Percentiles rank a stretch among this genome's conserved stretches.
Conservation (phyloP, 2,329 filamentous ascomycete species). For the Penicillium palitans region DNA sequence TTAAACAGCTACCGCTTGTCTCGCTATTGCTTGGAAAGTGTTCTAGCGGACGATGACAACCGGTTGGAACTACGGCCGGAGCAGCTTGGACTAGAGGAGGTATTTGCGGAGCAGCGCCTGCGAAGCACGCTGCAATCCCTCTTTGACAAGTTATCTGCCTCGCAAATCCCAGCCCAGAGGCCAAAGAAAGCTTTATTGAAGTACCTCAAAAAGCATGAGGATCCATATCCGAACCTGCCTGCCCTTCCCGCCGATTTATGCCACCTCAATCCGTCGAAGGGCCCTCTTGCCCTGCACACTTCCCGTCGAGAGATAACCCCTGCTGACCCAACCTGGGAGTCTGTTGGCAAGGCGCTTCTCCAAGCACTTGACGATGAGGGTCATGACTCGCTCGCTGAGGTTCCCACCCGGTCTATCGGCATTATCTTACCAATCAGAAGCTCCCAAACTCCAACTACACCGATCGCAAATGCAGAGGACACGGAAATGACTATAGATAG, state of each 20-base stretch:
- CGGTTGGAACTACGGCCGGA: conserved; percentile 54
- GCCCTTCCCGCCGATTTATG: conserved; percentile 33
- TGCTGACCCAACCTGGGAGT: conserved; percentile 46
- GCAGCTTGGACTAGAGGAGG: conserved; percentile 60
- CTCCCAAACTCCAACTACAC: conserved; percentile 25
- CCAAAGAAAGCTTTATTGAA: conserved; percentile 54
- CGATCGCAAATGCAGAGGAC: conserved; percentile 19
- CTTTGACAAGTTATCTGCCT: conserved; percentile 56
- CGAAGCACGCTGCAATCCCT: conserved; percentile 51
- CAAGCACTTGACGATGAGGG: conserved; percentile 46
- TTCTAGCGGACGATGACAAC: conserved; percentile 62
- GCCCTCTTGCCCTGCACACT: conserved; percentile 40
- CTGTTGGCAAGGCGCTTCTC: conserved; percentile 51
- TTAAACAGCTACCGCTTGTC: conserved; percentile 60
- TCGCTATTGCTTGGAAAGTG: conserved; percentile 64
- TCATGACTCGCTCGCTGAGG: conserved; percentile 26
- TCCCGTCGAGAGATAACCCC: conserved; percentile 43
- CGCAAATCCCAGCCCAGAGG: conserved; percentile 52
- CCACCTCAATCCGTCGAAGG: conserved; percentile 29
- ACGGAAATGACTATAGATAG: conserved; percentile 15
- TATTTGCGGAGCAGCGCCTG: conserved; percentile 55
- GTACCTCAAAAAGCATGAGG: conserved; percentile 54
- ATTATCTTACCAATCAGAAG: conserved; percentile 42
- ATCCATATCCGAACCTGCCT: conserved; percentile 54
- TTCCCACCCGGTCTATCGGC: conserved; percentile 43